These are phyloP conservation scores for Sinapis alba DNA, from an alignment of 441 rosid species.

Conservation along the genomic window DNA sequence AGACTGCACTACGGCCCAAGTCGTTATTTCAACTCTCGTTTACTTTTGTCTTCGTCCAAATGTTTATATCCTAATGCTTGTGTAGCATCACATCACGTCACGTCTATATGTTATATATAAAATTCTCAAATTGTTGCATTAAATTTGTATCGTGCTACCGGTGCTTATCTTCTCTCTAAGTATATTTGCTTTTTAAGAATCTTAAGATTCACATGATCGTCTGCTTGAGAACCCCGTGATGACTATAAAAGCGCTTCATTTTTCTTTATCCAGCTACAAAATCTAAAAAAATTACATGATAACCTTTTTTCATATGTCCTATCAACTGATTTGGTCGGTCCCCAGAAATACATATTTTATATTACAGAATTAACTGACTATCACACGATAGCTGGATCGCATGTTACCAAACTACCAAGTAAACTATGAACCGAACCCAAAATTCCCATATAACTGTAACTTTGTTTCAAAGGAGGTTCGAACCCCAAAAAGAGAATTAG, in stretches of 20 bases:
- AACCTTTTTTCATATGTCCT: too few species aligned
- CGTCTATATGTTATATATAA: neutral
- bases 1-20: constrained; percentile 30
- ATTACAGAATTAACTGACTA: too few species aligned
- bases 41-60: neutral
- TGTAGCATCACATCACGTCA: neutral
- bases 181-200: constrained; percentile 13
- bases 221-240: constrained; percentile 36
- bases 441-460: too few species aligned
- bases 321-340: too few species aligned
- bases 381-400: too few species aligned
- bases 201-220: constrained; percentile 36
- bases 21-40: neutral
- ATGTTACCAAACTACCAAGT: too few species aligned
- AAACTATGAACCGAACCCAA: too few species aligned
- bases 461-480: too few species aligned
- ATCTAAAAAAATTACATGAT: too few species aligned
- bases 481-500: too few species aligned
- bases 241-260: neutral
- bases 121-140: constrained; percentile 1
- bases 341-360: too few species aligned
- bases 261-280: neutral
- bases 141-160: neutral
- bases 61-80: neutral
- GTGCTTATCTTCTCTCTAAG: neutral